These are phyloP conservation scores for Coccomyxa subellipsoidea DNA, from an alignment of 163 green algal genomes.

Conservation along the genomic window DNA sequence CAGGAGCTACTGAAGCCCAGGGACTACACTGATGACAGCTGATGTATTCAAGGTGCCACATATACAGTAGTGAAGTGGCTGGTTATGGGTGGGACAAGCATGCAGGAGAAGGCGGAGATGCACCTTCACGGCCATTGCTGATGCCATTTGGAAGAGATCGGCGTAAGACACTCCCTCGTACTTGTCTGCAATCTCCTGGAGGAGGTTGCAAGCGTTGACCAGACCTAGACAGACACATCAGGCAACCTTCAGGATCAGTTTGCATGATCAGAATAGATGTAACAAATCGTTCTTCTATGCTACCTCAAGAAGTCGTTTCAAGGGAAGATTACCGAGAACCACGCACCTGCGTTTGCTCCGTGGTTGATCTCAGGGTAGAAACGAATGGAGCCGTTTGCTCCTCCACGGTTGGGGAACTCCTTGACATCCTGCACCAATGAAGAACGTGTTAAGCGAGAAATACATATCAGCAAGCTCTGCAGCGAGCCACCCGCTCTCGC, in stretches of 20 bases:
- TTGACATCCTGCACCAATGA: constrained; percentile 35
- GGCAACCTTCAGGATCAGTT: neutral
- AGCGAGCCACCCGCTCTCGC: too few relatives aligned
- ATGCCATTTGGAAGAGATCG: constrained; percentile 84
- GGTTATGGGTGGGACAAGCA: neutral
- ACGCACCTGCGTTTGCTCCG: constrained; percentile 56
- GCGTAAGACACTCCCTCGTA: constrained; percentile 76
- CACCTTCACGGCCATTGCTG: constrained; percentile 69
- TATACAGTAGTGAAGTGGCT: too few relatives aligned
- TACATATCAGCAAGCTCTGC: too few relatives aligned
- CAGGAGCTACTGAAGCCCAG: too few relatives aligned
- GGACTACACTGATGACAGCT: too few relatives aligned
- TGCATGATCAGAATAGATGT: too few relatives aligned
- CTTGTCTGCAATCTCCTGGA: constrained; percentile 74
- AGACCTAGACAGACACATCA: constrained; percentile 45
- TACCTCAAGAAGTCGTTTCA: too few relatives aligned
- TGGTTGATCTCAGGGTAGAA: constrained; percentile 85
- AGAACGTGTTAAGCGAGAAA: too few relatives aligned
- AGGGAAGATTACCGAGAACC: neutral
- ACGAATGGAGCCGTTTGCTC: constrained; percentile 80
- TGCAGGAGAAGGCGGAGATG: neutral
- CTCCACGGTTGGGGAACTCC: constrained; percentile 70
- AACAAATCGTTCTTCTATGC: too few relatives aligned
- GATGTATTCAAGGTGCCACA: neutral
- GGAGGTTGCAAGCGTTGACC: constrained; percentile 52